Conservation (phyloP, 1,139 yeast genomes). For the Geotrichum carabidarum region DNA sequence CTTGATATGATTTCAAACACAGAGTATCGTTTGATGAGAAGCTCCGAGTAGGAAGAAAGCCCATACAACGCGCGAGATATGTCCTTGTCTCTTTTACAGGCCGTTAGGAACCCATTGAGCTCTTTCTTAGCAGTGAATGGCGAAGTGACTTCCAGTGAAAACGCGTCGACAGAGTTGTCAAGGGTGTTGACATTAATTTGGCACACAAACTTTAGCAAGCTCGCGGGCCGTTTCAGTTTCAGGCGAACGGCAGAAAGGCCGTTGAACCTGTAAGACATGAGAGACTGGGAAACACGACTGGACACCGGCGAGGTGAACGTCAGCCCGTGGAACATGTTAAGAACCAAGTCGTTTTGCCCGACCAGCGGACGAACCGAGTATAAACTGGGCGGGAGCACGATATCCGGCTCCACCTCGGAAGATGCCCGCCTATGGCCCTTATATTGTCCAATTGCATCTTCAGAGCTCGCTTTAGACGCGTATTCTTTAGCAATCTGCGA, state of each 20-base stretch:
- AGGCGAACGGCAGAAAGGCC: constrained; percentile 15
- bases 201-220: constrained; percentile 22
- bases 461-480: neutral
- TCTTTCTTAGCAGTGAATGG: constrained; percentile 22
- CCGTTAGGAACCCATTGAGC: constrained; percentile 22
- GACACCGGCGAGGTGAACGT: constrained; percentile 15
- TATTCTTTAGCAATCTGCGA: constrained; percentile 2
- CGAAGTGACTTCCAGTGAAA: constrained; percentile 22
- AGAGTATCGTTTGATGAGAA: constrained; percentile 21
- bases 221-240: constrained; percentile 11
- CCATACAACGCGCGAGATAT: constrained; percentile 26
- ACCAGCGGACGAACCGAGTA: constrained; percentile 2
- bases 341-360: constrained; percentile 12
- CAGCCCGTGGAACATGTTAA: constrained; percentile 25
- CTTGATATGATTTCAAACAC: constrained; percentile 23
- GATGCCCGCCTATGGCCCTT: neutral
- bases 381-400: neutral
- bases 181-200: constrained; percentile 12
- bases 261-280: neutral
- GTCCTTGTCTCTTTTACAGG: constrained; percentile 19
- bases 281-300: neutral
- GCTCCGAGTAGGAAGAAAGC: constrained; percentile 25
- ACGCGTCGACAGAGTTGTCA: constrained; percentile 20
- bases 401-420: neutral
- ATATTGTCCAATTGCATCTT: neutral